Percentiles rank a stretch among this genome's conserved stretches.
Evolutionary conservation across 768 basidiomycete genomes (phyloP).

Genomic region (Dioszegia aurantiaca): DNA sequence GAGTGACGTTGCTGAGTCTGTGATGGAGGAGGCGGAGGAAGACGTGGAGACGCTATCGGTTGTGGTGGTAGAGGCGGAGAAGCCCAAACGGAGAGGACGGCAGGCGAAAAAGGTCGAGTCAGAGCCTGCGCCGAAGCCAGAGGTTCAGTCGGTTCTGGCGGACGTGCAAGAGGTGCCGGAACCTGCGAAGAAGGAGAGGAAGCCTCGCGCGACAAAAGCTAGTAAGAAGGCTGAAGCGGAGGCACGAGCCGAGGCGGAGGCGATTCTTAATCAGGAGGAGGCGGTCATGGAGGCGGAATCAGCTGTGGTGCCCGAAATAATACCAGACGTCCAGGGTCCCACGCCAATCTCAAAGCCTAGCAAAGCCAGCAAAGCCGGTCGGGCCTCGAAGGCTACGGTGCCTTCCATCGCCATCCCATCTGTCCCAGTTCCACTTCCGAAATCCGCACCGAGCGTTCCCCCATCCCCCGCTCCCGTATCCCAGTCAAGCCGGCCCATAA

Average conservation of each 20-base stretch:
- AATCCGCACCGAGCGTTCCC: neutral
- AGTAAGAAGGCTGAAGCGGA: slow-evolving; percentile 9
- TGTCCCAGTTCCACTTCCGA: neutral
- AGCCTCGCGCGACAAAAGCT: slow-evolving; percentile 13
- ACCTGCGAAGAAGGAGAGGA: slow-evolving; percentile 3
- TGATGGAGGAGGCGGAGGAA: slow-evolving; percentile 9
- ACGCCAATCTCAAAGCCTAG: neutral
- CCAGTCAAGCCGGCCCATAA: neutral
- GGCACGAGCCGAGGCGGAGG: slow-evolving; percentile 9
- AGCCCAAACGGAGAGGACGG: slow-evolving; percentile 6
- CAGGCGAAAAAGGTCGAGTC: neutral
- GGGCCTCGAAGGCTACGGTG: slow-evolving; percentile 19
- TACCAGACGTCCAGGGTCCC: neutral
- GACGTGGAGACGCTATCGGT: neutral
- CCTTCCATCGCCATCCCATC: neutral
- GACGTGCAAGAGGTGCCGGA: slow-evolving; percentile 3
- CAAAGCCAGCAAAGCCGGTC: neutral
- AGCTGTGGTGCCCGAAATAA: slow-evolving; percentile 4
- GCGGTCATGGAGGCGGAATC: slow-evolving; percentile 6
- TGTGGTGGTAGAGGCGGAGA: slow-evolving; percentile 10
- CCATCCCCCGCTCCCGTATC: neutral
- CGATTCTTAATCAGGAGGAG: slow-evolving; percentile 9
- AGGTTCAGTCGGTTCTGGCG: neutral
- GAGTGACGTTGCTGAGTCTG: slow-evolving; percentile 5
- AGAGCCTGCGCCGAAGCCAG: neutral